phyloP scores from a whole-genome alignment of 2,329 filamentous ascomycete species.

The Teratosphaeria gauchensis region DNA sequence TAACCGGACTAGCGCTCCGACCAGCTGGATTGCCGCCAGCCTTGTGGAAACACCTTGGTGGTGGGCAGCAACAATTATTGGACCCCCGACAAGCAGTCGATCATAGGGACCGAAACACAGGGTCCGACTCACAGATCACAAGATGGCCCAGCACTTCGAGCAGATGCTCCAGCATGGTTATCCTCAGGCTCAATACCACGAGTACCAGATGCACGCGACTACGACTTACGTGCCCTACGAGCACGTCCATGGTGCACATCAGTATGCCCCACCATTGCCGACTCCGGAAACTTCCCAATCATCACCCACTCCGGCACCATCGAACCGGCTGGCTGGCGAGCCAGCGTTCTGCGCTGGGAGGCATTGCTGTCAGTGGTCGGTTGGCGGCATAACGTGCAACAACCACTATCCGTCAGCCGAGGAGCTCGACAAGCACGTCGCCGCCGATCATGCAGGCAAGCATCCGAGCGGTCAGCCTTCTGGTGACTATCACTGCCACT shows the following conservation, averaged over 20 bases:
- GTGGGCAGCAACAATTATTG: background rate
- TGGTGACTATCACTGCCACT: constrained; percentile 28
- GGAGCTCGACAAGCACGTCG: constrained; percentile 10
- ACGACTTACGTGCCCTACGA: background rate
- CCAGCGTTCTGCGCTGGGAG: constrained; percentile 16
- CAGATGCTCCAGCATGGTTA: background rate
- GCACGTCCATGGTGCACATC: background rate
- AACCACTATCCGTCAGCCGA: constrained; percentile 8
- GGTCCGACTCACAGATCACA: background rate
- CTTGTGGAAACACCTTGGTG: background rate
- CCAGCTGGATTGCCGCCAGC: background rate
- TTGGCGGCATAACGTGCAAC: constrained; percentile 13
- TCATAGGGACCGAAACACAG: background rate
- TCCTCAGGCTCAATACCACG: background rate
- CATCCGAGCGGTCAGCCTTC: background rate
- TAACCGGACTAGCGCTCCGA: background rate
- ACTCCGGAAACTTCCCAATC: background rate
- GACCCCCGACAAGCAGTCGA: background rate
- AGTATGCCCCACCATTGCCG: background rate
- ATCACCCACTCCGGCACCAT: constrained; percentile 1
- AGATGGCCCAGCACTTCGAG: background rate
- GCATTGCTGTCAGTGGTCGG: constrained; percentile 21
- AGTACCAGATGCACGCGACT: background rate
- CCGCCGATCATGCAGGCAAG: constrained; percentile 6
- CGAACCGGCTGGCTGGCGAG: constrained; percentile 15